Percentiles rank a stretch among this genome's conserved stretches.
Conservation (phyloP, 2,329 filamentous ascomycete species). For the Aspergillus latus region DNA sequence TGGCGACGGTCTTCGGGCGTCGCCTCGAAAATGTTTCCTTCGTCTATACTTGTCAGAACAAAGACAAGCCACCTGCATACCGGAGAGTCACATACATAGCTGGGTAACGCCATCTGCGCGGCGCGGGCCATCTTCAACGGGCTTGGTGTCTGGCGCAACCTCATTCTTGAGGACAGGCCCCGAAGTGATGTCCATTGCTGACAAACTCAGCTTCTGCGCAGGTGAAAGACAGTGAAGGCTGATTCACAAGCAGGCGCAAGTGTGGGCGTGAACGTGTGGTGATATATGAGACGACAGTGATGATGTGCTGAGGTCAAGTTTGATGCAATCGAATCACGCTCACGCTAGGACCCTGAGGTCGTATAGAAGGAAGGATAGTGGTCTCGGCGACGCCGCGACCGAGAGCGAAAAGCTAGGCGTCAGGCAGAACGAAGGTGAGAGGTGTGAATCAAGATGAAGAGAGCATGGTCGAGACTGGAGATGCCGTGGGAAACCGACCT, state of each 20-base stretch:
- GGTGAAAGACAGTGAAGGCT: background rate
- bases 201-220: background rate
- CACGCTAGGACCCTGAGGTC: constrained; percentile 3
- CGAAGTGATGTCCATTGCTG: constrained; percentile 11
- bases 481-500: constrained; percentile 3
- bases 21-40: constrained; percentile 37
- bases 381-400: constrained; percentile 1
- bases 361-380: background rate
- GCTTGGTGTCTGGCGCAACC: constrained; percentile 23
- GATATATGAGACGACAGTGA: constrained; percentile 17
- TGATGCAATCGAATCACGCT: constrained; percentile 29
- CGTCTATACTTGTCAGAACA: constrained; percentile 28
- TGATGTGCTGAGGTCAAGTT: constrained; percentile 33
- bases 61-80: background rate
- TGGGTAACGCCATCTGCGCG: constrained; percentile 35
- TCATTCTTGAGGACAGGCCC: constrained; percentile 21
- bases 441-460: background rate
- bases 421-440: background rate
- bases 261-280: background rate
- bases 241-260: background rate
- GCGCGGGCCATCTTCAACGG: constrained; percentile 25
- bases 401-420: constrained; percentile 4
- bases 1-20: constrained; percentile 39
- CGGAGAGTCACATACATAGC: constrained; percentile 28
- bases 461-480: background rate